phyloP scores from a whole-genome alignment of 2,329 filamentous ascomycete genomes.

The Piedraia hortae region DNA sequence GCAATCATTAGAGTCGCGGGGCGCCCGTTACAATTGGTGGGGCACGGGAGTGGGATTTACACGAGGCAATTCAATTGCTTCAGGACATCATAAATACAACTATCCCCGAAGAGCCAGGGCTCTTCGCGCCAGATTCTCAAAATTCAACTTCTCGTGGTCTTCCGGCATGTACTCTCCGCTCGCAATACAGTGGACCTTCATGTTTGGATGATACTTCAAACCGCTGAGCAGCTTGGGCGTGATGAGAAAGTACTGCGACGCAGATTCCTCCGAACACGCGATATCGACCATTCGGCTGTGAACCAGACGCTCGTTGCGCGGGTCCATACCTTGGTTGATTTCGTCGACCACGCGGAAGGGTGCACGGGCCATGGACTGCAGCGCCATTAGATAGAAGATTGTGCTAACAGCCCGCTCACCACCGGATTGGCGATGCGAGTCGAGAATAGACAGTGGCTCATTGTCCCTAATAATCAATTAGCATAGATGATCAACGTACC shows the following conservation, averaged over 20 bases:
- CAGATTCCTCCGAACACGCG: constrained; percentile 42
- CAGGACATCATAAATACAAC: constrained; percentile 1
- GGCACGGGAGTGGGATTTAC: too few relatives aligned
- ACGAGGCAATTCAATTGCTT: too few relatives aligned
- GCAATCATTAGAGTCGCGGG: too few relatives aligned
- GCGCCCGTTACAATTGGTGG: too few relatives aligned
- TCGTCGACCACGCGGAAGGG: constrained; percentile 97
- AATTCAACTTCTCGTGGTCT: constrained; percentile 17
- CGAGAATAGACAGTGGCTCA: constrained; percentile 59
- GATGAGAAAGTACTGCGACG: constrained; percentile 66
- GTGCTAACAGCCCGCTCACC: constrained; percentile 90
- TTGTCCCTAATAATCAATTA: constrained; percentile 27
- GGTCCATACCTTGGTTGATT: constrained; percentile 99
- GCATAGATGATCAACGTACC: constrained; percentile 3
- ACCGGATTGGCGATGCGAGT: constrained; percentile 81
- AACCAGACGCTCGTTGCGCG: constrained; percentile 90
- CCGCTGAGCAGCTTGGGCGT: constrained; percentile 80
- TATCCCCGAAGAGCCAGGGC: constrained; percentile 5
- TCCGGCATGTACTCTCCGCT: constrained; percentile 41
- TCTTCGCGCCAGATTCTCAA: constrained; percentile 14
- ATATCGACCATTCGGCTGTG: constrained; percentile 97
- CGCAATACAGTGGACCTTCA: constrained; percentile 83
- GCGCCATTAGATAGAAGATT: constrained; percentile 95
- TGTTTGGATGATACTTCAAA: constrained; percentile 62
- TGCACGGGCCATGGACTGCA: constrained; percentile 76